phyloP scores from a whole-genome alignment of 805 yeast genomes.

The Debaryomyces tyrocola region DNA sequence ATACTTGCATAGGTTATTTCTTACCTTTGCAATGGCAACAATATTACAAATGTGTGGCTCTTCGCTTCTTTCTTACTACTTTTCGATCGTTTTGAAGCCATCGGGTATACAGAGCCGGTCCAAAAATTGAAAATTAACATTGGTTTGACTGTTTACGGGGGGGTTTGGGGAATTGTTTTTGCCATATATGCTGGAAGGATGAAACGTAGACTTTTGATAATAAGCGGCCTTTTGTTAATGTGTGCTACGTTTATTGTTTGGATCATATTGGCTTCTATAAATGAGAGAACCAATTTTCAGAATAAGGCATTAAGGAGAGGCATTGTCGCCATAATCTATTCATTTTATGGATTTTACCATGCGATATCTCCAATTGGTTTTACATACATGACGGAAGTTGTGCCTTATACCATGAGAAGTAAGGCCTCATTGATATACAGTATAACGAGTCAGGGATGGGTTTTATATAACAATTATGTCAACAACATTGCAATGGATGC shows the following conservation, averaged over 20 bases:
- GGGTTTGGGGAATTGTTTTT: constrained; percentile 23
- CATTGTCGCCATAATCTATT: constrained; percentile 2
- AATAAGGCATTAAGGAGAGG: constrained; percentile 10
- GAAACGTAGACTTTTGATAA: constrained; percentile 27
- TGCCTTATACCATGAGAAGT: constrained; percentile 11
- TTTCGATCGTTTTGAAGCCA: constrained; percentile 13
- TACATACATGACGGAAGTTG: constrained; percentile 3
- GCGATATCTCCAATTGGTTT: not conserved
- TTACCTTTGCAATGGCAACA: constrained; percentile 31
- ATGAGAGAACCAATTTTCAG: constrained; percentile 17
- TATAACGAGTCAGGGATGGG: constrained; percentile 18
- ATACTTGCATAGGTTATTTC: not conserved
- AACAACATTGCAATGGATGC: constrained; percentile 42
- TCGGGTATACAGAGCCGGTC: constrained; percentile 27
- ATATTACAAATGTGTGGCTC: constrained; percentile 44
- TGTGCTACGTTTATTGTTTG: constrained; percentile 20
- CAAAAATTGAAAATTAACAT: constrained; percentile 51
- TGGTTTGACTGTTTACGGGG: constrained; percentile 48
- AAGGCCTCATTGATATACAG: constrained; percentile 38
- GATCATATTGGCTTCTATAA: constrained; percentile 23
- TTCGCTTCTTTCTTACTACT: constrained; percentile 39
- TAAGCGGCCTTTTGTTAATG: constrained; percentile 25
- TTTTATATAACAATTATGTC: constrained; percentile 28
- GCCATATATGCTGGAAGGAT: constrained; percentile 18
- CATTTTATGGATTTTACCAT: constrained; percentile 1